Base-by-base conservation (phyloP, 2,329 filamentous ascomycete species). In the Fusarium newnesense region DNA sequence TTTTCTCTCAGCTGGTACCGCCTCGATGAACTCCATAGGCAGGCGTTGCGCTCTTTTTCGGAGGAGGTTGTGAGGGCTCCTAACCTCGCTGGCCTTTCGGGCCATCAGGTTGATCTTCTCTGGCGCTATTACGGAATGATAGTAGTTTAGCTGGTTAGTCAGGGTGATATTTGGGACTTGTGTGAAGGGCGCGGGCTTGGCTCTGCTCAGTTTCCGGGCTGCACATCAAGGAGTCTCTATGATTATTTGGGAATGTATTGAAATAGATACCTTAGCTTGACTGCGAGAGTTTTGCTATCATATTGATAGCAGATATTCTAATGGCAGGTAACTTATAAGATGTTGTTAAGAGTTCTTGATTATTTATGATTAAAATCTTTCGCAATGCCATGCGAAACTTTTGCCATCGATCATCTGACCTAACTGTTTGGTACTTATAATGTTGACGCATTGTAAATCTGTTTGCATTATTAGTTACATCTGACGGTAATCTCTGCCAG, bases 311-410 rank as follows among this genome's bases (percentile, higher is more conserved):
- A 21, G 21, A 26, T 15, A 26, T 21, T 16, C 5, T 1, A 0
- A 16, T 2, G 4, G 12, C 19, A 15, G 6, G 24, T 7, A 11
- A 13, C 24, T 28, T 26, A 32, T 9, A 3, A 16, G 6, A 21
- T 28, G 6, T 37, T 53, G 16, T 5, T 6, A 3, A 16, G 26
- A 11, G 2, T 16, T 37, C 19, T 2, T 2, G 24, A 11, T 37
- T 15, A 19, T 37, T 26, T 26, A 4, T 21, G 11, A 1, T 5
- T 1, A 10, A 21, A 52, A 36, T 4, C 1, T 21, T 36, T 36
- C 0, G 0, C 7, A 21, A 37, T 21, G 2, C 9, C 0, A 1
- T 13, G 3, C 26, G 0, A 26, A 37, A 52, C 12, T 19, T 8
- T 11, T 26, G 1, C n/a, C 9, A 52, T 4, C 6, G 16, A 6